Conservation (phyloP, 2,329 filamentous ascomycete genomes). For the Sarocladium strictum region DNA sequence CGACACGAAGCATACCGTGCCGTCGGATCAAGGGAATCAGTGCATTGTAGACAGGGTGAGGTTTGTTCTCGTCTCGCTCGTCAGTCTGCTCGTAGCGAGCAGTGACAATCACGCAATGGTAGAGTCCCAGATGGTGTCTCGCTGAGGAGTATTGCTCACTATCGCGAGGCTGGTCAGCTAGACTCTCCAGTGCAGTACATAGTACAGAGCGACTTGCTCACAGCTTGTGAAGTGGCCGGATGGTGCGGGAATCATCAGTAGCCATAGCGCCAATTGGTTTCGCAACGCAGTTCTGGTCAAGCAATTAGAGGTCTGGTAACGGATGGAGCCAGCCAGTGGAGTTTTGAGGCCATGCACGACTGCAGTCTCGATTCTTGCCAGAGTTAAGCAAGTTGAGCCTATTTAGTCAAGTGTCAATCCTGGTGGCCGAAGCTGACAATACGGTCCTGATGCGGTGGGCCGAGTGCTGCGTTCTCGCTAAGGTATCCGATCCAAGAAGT, state of each 20-base stretch:
- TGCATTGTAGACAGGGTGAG: constrained; percentile 27
- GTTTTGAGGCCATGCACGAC: no score
- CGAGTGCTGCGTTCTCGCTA: no score
- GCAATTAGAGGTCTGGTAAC: no score
- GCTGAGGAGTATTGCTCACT: constrained; percentile 41
- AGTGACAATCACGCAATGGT: constrained; percentile 39
- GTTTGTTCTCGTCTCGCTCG: not conserved
- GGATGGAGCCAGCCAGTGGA: not conserved
- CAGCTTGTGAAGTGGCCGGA: constrained; percentile 22
- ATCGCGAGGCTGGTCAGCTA: constrained; percentile 9
- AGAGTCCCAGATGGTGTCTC: constrained; percentile 40
- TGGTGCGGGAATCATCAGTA: constrained; percentile 6
- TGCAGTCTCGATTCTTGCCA: no score
- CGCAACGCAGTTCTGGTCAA: no score
- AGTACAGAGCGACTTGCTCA: constrained; percentile 14
- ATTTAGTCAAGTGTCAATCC: no score
- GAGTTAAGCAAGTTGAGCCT: no score
- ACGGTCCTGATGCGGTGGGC: no score
- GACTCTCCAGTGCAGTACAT: constrained; percentile 19
- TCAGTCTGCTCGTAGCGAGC: constrained; percentile 31
- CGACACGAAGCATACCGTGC: constrained; percentile 43
- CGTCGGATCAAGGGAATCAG: constrained; percentile 32
- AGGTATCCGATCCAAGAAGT: no score
- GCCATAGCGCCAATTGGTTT: not conserved
- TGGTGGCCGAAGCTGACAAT: no score